phyloP scores from a whole-genome alignment of 2,329 filamentous ascomycete genomes.

The Trichoderma semiorbis region DNA sequence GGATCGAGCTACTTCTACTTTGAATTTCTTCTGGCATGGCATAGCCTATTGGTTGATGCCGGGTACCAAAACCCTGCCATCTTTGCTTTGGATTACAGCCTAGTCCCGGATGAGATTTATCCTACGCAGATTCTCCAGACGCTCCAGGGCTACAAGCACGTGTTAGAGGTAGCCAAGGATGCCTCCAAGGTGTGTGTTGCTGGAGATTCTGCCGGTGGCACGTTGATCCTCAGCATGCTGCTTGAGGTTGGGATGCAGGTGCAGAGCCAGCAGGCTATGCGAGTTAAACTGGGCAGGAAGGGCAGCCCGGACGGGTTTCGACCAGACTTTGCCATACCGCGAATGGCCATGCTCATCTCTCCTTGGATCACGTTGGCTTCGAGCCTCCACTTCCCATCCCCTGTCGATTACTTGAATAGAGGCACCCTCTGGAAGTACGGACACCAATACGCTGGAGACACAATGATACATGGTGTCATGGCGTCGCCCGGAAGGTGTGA shows the following conservation, averaged over 20 bases:
- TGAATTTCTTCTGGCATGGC: conserved; percentile 74
- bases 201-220: conserved; percentile 78
- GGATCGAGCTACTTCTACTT: conserved; percentile 81
- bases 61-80: conserved; percentile 74
- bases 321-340: conserved; percentile 32
- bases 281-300: conserved; percentile 16
- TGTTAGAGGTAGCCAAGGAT: conserved; percentile 56
- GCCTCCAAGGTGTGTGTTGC: conserved; percentile 64
- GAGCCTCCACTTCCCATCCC: conserved; percentile 61
- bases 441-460: conserved; percentile 57
- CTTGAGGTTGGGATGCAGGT: conserved; percentile 55
- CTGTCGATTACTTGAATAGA: conserved; percentile 71
- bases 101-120: conserved; percentile 71
- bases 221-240: conserved; percentile 68
- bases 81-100: conserved; percentile 75
- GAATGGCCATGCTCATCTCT: conserved; percentile 69
- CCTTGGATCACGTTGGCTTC: conserved; percentile 77
- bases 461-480: conserved; percentile 33
- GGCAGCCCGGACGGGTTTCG: conserved; percentile 19
- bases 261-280: conserved; percentile 23
- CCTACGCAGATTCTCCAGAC: conserved; percentile 71
- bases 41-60: conserved; percentile 58
- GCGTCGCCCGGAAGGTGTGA: conserved; percentile 67
- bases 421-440: conserved; percentile 67
- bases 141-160: conserved; percentile 66